Conservation (phyloP, 352 stramenopile species). For the Plasmopara viticola region DNA sequence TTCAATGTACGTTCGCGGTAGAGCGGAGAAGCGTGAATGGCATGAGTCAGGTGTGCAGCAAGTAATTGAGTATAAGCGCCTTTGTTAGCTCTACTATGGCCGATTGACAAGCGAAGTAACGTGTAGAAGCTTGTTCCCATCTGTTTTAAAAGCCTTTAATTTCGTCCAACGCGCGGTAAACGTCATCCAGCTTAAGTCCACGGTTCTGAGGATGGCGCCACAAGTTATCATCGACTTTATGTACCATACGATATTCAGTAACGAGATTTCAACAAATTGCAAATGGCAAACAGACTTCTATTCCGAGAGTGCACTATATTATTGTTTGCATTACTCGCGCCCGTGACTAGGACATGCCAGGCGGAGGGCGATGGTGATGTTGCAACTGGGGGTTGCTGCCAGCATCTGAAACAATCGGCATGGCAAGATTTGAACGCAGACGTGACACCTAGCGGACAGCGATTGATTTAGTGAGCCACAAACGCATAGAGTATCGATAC, state of each 20-base stretch:
- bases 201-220: not conserved
- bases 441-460: constrained; percentile 25
- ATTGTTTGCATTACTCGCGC: not conserved
- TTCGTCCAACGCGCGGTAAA: not conserved
- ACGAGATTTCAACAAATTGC: not conserved
- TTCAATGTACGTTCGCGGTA: not conserved
- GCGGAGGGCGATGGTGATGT: constrained; percentile 32
- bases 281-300: constrained; percentile 15
- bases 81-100: not conserved
- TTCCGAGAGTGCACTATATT: constrained; percentile 17
- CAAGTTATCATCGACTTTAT: not conserved
- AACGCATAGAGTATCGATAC: not conserved
- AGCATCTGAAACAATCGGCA: constrained; percentile 6
- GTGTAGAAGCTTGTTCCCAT: not conserved
- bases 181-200: not conserved
- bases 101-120: not conserved
- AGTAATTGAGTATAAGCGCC: not conserved
- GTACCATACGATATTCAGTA: not conserved
- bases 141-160: not conserved
- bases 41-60: not conserved
- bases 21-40: constrained; percentile 4
- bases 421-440: constrained; percentile 21
- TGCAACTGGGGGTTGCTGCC: constrained; percentile 17
- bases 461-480: not conserved
- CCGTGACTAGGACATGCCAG: constrained; percentile 45